These are phyloP conservation scores for Monosporascus sp. DNA, from an alignment of 2,329 filamentous ascomycete species.

Conservation along the genomic window DNA sequence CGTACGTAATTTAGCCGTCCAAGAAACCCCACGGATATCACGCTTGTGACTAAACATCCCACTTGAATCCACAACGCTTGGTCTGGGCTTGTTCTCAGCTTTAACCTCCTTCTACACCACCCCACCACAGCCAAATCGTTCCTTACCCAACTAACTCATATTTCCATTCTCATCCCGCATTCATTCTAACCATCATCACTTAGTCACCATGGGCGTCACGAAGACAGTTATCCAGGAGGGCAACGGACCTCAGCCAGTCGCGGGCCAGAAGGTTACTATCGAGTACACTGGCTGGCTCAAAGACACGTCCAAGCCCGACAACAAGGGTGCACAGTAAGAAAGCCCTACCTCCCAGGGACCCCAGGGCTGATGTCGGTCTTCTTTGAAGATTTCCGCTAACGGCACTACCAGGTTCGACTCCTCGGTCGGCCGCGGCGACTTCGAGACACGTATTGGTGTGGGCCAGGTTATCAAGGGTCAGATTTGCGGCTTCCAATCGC, in stretches of 20 bases:
- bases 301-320: conserved; percentile 53
- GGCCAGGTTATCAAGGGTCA: conserved; percentile 81
- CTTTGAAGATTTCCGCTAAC: conserved; percentile 10
- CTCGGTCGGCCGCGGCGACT: conserved; percentile 71
- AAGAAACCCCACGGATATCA: background rate
- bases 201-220: conserved; percentile 62
- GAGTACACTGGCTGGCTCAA: conserved; percentile 88
- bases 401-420: conserved; percentile 72
- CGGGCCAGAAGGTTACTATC: conserved; percentile 73
- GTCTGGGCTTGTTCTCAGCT: background rate
- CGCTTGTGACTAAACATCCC: background rate
- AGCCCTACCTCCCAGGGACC: conserved; percentile 2
- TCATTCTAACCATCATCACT: conserved; percentile 3
- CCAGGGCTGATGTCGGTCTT: conserved; percentile 1
- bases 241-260: conserved; percentile 53
- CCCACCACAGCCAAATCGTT: background rate
- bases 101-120: background rate
- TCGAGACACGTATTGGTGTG: conserved; percentile 72
- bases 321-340: conserved; percentile 68
- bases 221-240: conserved; percentile 62
- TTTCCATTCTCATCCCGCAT: background rate
- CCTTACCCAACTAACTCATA: background rate
- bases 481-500: background rate
- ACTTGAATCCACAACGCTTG: background rate
- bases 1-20: background rate